A percentile compares a stretch with the other conserved stretches of the same genome.
These are phyloP conservation scores for Solanum hybrid DNA, from an alignment of 305 asterid species.

Conservation along the genomic window DNA sequence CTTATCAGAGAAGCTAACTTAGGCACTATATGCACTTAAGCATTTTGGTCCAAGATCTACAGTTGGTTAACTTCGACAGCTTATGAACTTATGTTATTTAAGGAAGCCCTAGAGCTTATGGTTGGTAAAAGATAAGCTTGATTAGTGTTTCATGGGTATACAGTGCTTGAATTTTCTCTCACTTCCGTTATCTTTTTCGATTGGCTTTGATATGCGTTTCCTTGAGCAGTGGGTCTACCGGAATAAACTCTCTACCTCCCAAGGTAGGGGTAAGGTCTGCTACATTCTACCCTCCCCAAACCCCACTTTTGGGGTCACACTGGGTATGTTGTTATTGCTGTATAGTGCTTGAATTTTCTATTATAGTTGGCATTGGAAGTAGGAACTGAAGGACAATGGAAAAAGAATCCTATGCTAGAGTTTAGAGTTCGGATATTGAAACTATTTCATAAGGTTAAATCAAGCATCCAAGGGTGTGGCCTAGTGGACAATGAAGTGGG, in stretches of 20 bases:
- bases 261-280: neutral
- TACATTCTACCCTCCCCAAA: neutral
- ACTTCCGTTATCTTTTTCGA: neutral
- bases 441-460: neutral
- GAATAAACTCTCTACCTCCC: neutral
- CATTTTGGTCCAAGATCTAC: neutral
- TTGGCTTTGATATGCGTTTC: neutral
- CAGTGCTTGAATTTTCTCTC: neutral
- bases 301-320: neutral
- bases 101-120: neutral
- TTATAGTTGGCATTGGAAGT: neutral
- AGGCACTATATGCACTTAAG: neutral
- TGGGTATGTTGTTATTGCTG: neutral
- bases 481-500: neutral
- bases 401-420: neutral
- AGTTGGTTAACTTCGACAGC: neutral
- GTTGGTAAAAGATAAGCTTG: neutral
- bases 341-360: neutral
- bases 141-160: neutral
- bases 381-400: neutral
- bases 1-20: neutral
- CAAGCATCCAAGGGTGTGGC: neutral
- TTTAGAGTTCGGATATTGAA: neutral
- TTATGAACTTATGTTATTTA: neutral
- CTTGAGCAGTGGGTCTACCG: neutral